These are phyloP conservation scores for Zalaria obscura DNA, from an alignment of 2,329 filamentous ascomycete genomes.

Conservation along the genomic window DNA sequence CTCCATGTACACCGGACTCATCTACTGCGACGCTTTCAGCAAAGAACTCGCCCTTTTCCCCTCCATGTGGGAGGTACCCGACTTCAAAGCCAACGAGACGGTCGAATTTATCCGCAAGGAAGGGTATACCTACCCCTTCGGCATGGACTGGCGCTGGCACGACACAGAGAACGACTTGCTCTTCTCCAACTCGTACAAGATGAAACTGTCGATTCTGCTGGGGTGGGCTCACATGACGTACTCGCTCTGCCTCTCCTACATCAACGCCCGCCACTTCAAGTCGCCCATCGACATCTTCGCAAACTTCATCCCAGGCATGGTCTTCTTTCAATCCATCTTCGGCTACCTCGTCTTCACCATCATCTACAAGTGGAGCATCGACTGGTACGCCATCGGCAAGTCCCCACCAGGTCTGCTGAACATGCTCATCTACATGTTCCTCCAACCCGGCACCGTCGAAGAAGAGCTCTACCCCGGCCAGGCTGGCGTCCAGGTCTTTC, in stretches of 20 bases:
- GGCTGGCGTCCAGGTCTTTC: constrained; percentile 55
- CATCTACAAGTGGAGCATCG: constrained; percentile 89
- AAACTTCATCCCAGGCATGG: constrained; percentile 96
- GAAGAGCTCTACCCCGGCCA: constrained; percentile 70
- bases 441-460: constrained; percentile 65
- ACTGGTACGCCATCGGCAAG: constrained; percentile 58
- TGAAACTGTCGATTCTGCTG: constrained; percentile 97
- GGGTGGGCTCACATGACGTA: constrained; percentile 99
- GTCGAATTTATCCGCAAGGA: constrained; percentile 51
- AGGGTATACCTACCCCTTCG: constrained; percentile 84
- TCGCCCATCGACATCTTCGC: constrained; percentile 91
- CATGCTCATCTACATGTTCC: constrained; percentile 99
- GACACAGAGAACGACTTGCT: constrained; percentile 87
- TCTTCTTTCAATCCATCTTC: constrained; percentile 99
- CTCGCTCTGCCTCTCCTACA: constrained; percentile 79
- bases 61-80: constrained; percentile 79
- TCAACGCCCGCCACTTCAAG: constrained; percentile 93
- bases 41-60: constrained; percentile 79
- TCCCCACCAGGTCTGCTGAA: constrained; percentile 81
- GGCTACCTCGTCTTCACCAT: constrained; percentile 91
- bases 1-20: constrained; percentile 90
- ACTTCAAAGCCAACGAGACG: constrained; percentile 50
- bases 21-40: constrained; percentile 97
- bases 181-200: constrained; percentile 98
- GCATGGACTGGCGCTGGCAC: constrained; percentile 93